Evolutionary conservation across 2,329 filamentous ascomycete species (phyloP).

Genomic region (Xylariales sp.): DNA sequence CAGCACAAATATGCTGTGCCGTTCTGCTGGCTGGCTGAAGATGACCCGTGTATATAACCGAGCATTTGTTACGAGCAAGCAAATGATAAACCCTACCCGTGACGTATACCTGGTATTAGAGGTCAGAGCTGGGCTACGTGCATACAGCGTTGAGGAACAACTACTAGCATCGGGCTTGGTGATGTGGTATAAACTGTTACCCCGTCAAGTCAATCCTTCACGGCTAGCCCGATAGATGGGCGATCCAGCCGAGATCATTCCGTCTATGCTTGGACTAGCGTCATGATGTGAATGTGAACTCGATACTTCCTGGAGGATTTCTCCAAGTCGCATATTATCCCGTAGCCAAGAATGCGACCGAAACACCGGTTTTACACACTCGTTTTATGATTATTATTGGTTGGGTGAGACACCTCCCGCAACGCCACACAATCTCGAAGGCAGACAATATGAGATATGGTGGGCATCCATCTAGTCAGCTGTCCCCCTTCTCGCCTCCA

Average conservation of each 20-base stretch:
- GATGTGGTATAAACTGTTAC: background rate
- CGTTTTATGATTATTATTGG: constrained; percentile 17
- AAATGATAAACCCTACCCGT: background rate
- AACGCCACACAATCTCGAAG: constrained; percentile 20
- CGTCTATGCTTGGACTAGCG: constrained; percentile 6
- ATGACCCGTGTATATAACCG: constrained; percentile 7
- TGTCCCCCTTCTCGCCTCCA: background rate
- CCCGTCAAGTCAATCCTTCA: background rate
- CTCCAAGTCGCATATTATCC: constrained; percentile 30
- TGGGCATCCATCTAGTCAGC: constrained; percentile 21
- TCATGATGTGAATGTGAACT: constrained; percentile 6
- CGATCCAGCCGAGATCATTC: constrained; percentile 5
- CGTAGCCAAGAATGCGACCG: constrained; percentile 14
- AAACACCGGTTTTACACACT: background rate
- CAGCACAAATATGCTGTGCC: constrained; percentile 16
- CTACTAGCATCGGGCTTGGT: background rate
- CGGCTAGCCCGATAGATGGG: constrained; percentile 16
- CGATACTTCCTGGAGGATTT: constrained; percentile 30
- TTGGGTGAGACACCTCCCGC: constrained; percentile 9
- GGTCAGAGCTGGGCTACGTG: background rate
- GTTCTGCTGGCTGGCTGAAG: constrained; percentile 14
- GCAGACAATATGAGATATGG: constrained; percentile 17
- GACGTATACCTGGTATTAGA: background rate
- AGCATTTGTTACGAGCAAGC: background rate
- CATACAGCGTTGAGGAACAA: background rate